Evolutionary conservation across 75 land plant genomes (phyloP), one percentile per base, ranked within the genome.

Genomic region (Gnetum montanum): DNA sequence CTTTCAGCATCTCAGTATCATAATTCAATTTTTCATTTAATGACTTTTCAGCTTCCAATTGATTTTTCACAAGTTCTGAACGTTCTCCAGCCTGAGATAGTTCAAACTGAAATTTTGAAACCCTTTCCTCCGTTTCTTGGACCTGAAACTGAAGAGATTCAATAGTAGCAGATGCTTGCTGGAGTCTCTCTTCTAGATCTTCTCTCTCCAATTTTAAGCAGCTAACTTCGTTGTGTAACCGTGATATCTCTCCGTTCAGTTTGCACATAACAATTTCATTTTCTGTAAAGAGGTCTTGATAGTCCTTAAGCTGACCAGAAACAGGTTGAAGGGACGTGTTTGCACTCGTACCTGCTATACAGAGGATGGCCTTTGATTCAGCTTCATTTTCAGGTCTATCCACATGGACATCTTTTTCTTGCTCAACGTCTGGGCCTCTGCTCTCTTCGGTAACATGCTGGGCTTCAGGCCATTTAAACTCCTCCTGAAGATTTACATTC

Each of bases 401-500:
- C 28, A 60, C 11, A 56, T 51, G 55, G 18, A 20, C 22, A 53
- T 24, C 13, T 26, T 33, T 53, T 53, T 18, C 15, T 18, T 53
- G 29, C 57, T 57, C 49, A 27, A 36, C 24, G 20, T 46, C 22
- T 43, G 64, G 47, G 18, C 41, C 58, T 33, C 57, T 40, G 27
- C 25, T 56, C n/a, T 63, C 53, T 49, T 49, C 57, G 43, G 49
- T 59, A 59, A 57, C 54, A 27, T 33, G 56, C 27, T 31, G 49
- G 15, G 35, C 22, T 40, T 51, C 43, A 64, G 68, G 72, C 66
- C 61, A 66, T 15, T 72, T 68, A 48, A 76, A 52, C 16, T 69
- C 70, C 60, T 70, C 80, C 53, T 37, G 70, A 5, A 77, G 68
- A 18, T 57, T 36, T 50, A 67, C 80, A 50, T 45, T 77, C 74